These are phyloP conservation scores for Tetrapisispora pingtungensis DNA, from an alignment of 805 yeast genomes.

Conservation along the genomic window DNA sequence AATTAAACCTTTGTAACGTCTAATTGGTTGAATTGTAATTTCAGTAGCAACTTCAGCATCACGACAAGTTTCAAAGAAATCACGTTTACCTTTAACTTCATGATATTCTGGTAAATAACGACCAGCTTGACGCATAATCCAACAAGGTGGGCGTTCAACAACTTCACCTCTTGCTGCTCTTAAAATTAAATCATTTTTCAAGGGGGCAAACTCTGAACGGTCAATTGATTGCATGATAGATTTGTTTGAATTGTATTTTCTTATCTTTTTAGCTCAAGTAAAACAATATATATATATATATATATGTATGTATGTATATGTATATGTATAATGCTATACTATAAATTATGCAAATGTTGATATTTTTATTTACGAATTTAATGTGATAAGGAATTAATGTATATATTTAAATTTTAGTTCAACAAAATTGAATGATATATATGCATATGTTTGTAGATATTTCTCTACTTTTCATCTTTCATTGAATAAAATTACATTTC, in stretches of 20 bases:
- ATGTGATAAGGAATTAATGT: no score
- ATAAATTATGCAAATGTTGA: no score
- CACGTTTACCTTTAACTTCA: constrained; percentile 70
- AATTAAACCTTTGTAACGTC: constrained; percentile 75
- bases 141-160: constrained; percentile 95
- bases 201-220: constrained; percentile 46
- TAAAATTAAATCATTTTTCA: constrained; percentile 81
- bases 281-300: no score
- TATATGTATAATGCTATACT: no score
- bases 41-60: constrained; percentile 90
- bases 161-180: constrained; percentile 85
- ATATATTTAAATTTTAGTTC: no score
- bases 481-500: no score
- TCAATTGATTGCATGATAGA: constrained; percentile 1
- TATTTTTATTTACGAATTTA: no score
- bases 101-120: constrained; percentile 87
- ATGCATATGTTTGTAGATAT: no score
- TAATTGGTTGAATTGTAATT: constrained; percentile 92
- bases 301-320: no score
- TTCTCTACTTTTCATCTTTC: no score
- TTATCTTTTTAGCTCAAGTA: no score
- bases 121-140: constrained; percentile 99
- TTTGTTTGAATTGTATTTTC: not conserved
- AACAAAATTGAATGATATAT: no score
- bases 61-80: constrained; percentile 91